phyloP scores from a whole-genome alignment of 441 rosid species.

The Melastoma candidum region DNA sequence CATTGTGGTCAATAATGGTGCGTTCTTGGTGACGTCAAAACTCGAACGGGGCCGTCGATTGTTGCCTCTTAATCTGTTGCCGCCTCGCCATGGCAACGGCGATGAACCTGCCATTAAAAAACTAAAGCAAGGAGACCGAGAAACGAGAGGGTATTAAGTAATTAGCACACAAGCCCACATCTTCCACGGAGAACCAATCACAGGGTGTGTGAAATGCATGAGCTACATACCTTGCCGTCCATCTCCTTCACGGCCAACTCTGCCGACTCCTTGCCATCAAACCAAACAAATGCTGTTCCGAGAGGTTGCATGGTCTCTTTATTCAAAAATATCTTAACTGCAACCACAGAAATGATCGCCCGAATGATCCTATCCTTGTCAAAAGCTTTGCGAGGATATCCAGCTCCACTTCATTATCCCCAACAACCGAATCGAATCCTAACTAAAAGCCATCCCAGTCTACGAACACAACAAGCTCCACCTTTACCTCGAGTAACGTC shows the following conservation, averaged over 20 bases:
- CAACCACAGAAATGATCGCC: neutral
- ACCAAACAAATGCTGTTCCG: slow-evolving; percentile 53
- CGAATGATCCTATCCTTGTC: too few relatives aligned
- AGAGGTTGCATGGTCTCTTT: slow-evolving; percentile 27
- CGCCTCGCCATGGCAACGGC: slow-evolving; percentile 38
- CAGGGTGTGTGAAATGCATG: neutral
- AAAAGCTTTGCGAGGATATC: too few relatives aligned
- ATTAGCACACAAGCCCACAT: too few relatives aligned
- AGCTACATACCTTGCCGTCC: slow-evolving; percentile 38
- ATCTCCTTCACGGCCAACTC: slow-evolving; percentile 35
- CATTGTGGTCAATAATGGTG: too few relatives aligned
- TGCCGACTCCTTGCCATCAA: slow-evolving; percentile 27
- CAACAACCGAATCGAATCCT: too few relatives aligned
- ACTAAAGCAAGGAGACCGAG: slow-evolving; percentile 19
- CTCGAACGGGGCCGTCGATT: slow-evolving; percentile 20
- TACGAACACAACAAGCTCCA: too few relatives aligned
- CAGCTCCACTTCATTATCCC: too few relatives aligned
- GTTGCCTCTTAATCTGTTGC: slow-evolving; percentile 21
- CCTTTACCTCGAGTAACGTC: slow-evolving; percentile 33
- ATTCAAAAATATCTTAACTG: slow-evolving; percentile 36
- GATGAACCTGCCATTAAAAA: slow-evolving; percentile 53
- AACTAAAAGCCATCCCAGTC: too few relatives aligned
- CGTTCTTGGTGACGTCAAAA: slow-evolving; percentile 11
- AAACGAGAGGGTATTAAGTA: too few relatives aligned
- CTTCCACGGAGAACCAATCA: neutral